These are phyloP conservation scores for Tricholoma saponaceum DNA, from an alignment of 768 basidiomycete species.

Conservation along the genomic window DNA sequence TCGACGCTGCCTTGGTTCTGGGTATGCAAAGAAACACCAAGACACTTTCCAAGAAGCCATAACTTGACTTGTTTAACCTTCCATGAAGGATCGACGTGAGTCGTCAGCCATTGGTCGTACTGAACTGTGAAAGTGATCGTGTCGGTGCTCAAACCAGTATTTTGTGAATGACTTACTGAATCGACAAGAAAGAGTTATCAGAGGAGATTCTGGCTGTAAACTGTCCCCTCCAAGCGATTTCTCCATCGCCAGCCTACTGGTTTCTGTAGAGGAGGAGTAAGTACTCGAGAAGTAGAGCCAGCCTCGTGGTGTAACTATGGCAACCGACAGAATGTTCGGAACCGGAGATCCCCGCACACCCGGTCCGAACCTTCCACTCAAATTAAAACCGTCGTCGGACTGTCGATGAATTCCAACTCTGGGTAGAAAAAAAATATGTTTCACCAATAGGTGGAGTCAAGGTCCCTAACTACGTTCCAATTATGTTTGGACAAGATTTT, in stretches of 20 bases:
- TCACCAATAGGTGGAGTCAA: no score
- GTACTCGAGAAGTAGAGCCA: no score
- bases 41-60: conserved; percentile 56
- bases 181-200: conserved; percentile 50
- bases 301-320: not conserved
- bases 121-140: conserved; percentile 46
- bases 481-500: no score
- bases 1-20: conserved; percentile 10
- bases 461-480: no score
- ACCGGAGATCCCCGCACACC: not conserved
- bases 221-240: not conserved
- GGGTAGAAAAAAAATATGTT: no score
- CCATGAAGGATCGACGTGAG: conserved; percentile 58
- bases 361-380: not conserved
- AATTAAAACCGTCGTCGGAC: no score
- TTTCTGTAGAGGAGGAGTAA: not conserved
- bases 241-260: not conserved
- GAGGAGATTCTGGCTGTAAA: not conserved
- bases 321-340: no score
- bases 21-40: conserved; percentile 29
- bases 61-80: conserved; percentile 61
- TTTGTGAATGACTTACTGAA: conserved; percentile 38
- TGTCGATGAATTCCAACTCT: no score
- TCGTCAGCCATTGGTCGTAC: conserved; percentile 76
- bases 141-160: not conserved